phyloP scores from a whole-genome alignment of 257 asterid genomes.

The Leonotis leonurus region DNA sequence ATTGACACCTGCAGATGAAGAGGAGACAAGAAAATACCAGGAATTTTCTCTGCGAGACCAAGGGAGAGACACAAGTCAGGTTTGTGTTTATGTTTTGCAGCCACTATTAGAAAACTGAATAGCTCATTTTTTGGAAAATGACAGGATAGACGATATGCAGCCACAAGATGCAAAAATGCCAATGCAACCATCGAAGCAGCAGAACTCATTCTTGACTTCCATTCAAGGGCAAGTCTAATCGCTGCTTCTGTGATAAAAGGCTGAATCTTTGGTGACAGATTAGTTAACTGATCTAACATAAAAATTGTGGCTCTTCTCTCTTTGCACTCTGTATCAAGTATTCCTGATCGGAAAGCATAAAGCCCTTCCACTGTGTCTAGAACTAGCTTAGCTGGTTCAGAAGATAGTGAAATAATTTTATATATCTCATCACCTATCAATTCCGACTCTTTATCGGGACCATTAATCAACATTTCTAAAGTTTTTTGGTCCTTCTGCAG shows the following conservation, averaged over 20 bases:
- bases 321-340: conserved; percentile 17
- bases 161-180: conserved; percentile 44
- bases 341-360: conserved; percentile 19
- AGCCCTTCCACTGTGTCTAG: conserved; percentile 30
- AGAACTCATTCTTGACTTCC: conserved; percentile 32
- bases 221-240: conserved; percentile 28
- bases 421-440: conserved; percentile 23
- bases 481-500: conserved; percentile 14
- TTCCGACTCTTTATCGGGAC: conserved; percentile 23
- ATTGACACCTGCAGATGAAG: neutral
- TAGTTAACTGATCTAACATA: conserved; percentile 33
- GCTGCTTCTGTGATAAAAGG: conserved; percentile 32
- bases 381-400: conserved; percentile 47
- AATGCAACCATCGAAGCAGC: conserved; percentile 20
- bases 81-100: conserved; percentile 25
- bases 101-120: conserved; percentile 19
- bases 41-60: conserved; percentile 18
- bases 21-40: conserved; percentile 22
- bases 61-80: conserved; percentile 29
- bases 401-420: conserved; percentile 24
- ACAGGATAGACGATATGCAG: conserved; percentile 34
- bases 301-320: conserved; percentile 20
- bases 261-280: conserved; percentile 29
- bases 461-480: conserved; percentile 19
- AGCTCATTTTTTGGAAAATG: conserved; percentile 33